These are phyloP conservation scores for Solanum acaule DNA, from an alignment of 257 asterid genomes.

Conservation along the genomic window DNA sequence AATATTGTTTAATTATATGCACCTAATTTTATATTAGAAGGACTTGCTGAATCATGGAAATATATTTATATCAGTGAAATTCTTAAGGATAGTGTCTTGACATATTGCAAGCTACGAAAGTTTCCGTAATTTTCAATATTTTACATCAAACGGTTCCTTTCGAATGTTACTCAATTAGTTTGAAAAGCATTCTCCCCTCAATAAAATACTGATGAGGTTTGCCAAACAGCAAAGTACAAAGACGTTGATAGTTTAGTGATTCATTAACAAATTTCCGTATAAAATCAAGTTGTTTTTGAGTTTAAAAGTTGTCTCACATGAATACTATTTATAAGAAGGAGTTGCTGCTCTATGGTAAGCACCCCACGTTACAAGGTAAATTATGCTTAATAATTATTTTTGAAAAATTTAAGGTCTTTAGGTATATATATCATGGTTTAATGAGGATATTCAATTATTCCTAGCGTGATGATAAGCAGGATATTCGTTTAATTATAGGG, in stretches of 20 bases:
- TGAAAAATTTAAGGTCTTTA: not conserved
- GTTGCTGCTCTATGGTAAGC: too few species aligned
- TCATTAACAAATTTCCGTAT: not conserved
- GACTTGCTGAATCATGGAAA: not conserved
- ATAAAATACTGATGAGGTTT: not conserved
- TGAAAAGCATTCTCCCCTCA: not conserved
- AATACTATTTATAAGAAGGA: too few species aligned
- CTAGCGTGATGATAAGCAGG: not conserved
- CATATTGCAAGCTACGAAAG: too few species aligned
- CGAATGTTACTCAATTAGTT: too few species aligned
- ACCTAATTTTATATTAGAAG: too few species aligned
- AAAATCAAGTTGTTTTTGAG: not conserved
- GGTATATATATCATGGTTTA: not conserved
- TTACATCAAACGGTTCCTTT: too few species aligned
- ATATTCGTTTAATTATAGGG: not conserved
- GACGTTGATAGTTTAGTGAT: not conserved
- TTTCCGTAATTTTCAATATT: too few species aligned
- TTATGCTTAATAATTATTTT: not conserved
- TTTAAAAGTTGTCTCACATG: too few species aligned
- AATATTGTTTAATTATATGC: too few species aligned
- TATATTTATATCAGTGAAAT: not conserved
- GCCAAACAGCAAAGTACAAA: too few species aligned
- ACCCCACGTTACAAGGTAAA: too few species aligned
- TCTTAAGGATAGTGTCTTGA: too few species aligned
- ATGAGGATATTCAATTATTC: not conserved